Evolutionary conservation across 2,329 filamentous ascomycete species (phyloP), one percentile per base, ranked within the genome.

Genomic region (Lecanicillium sp.): DNA sequence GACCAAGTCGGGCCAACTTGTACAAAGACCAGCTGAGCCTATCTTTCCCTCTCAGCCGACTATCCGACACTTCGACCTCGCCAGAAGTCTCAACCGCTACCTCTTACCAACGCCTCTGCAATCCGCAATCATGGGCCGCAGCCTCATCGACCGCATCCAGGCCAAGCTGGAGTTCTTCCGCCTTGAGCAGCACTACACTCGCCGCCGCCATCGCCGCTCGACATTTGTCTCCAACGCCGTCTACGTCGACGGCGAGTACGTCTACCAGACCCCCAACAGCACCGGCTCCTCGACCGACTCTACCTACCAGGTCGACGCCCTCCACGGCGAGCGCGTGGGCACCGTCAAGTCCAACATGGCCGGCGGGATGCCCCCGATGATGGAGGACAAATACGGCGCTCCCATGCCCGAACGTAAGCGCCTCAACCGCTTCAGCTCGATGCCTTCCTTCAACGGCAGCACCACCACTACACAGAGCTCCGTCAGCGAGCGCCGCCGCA

Each of bases 171-270:
- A 97, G 75, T 81, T 97, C 62, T 93, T 95, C 76, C 87, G 90
- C 42, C 84, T 97, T 57, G 91, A 97, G 73, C 86, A 96, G 72
- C 86, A 89, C 60, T 97, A 97, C 75, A 94, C 90, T 44, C 86
- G 86, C 61, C 86, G 89, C 64, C 89, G 91, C 60, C 70, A 82
- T 59, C 87, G 91, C 58, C 88, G 91, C 65, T 90, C 84, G 47
- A 93, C 87, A 52, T 95, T 95, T 67, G 83, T 86, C 62, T 90
- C 87, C 62, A 90, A 88, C 60, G 91, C 90, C 24, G 79, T 87
- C 65, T 97, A 97, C 68, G 86, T 96, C 55, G 88, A 97, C 64
- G 93, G 90, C 68, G 91, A 96, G 73, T 96, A 96, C 72, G 76
- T 95, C 66, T 94, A 90, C 75, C 76, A 82, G 62, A 79, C 75